A percentile compares a stretch with the other conserved stretches of the same genome.
Evolutionary conservation across 2,329 filamentous ascomycete species (phyloP).

Genomic region (Paecilomyces fulvus): DNA sequence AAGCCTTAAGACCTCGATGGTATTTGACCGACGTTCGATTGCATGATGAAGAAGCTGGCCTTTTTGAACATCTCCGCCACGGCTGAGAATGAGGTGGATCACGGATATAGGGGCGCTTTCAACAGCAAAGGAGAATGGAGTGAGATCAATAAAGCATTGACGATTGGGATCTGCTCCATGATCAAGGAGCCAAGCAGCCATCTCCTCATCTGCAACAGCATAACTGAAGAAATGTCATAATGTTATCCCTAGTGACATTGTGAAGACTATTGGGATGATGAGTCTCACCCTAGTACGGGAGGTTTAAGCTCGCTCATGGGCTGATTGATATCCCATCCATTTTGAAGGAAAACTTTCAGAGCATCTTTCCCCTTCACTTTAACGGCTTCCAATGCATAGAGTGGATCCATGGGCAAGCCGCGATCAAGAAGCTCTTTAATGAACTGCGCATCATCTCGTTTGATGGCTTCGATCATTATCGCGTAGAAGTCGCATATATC

Average conservation of each 20-base stretch:
- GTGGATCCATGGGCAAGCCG: slow-evolving; percentile 9
- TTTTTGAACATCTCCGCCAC: slow-evolving; percentile 11
- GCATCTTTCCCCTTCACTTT: slow-evolving; percentile 7
- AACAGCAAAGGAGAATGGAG: slow-evolving; percentile 16
- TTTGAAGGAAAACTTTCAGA: slow-evolving; percentile 7
- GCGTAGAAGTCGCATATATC: slow-evolving; percentile 11
- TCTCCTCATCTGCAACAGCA: slow-evolving; percentile 13
- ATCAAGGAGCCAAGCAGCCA: slow-evolving; percentile 17
- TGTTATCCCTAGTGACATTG: background rate
- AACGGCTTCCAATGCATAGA: slow-evolving; percentile 10
- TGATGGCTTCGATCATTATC: slow-evolving; percentile 14
- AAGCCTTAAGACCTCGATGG: slow-evolving; percentile 9
- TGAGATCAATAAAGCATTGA: slow-evolving; percentile 15
- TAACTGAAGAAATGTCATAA: slow-evolving; percentile 8
- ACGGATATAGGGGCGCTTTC: slow-evolving; percentile 10
- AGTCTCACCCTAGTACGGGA: slow-evolving; percentile 14
- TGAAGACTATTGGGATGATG: slow-evolving; percentile 1
- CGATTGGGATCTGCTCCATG: slow-evolving; percentile 18
- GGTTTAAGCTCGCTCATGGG: slow-evolving; percentile 10
- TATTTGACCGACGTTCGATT: slow-evolving; percentile 9
- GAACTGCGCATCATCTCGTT: slow-evolving; percentile 7
- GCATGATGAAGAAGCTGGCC: slow-evolving; percentile 16
- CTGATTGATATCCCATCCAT: slow-evolving; percentile 16
- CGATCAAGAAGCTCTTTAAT: slow-evolving; percentile 11
- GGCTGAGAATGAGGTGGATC: slow-evolving; percentile 13